Percentiles rank a stretch among this genome's conserved stretches.
phyloP scores from a whole-genome alignment of 345 rosid genomes.

The Eucalyptus lansdowneana region DNA sequence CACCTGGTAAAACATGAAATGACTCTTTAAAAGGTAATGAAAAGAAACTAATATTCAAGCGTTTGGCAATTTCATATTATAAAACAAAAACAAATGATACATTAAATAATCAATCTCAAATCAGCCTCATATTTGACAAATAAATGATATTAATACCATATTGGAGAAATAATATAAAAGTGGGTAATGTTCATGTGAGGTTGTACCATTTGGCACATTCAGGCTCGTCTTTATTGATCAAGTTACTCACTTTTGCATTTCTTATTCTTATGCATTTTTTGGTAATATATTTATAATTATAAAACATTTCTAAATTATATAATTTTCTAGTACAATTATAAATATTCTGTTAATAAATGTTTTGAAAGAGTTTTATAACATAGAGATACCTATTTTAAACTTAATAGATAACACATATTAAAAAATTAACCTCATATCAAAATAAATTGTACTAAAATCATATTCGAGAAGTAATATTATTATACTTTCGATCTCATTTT shows the following conservation, averaged over 20 bases:
- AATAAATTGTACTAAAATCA: not conserved
- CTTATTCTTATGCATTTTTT: not conserved
- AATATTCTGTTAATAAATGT: not conserved
- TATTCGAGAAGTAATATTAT: not conserved
- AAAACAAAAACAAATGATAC: not conserved
- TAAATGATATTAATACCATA: not conserved
- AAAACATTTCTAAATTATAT: not conserved
- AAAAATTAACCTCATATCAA: not conserved
- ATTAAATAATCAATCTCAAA: not conserved
- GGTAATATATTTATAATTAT: not conserved
- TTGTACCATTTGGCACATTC: not conserved
- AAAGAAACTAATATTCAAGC: rapidly evolving
- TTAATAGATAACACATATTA: rapidly evolving
- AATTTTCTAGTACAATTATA: not conserved
- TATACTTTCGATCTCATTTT: not conserved
- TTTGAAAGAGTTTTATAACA: not conserved
- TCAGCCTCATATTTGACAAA: not conserved
- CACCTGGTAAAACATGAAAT: not conserved
- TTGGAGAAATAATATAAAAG: not conserved
- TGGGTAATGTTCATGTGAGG: not conserved
- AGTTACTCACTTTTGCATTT: not conserved
- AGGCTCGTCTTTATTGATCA: not conserved
- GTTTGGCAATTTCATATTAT: rapidly evolving
- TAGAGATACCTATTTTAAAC: not conserved
- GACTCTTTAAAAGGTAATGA: rapidly evolving